Conservation (phyloP, 164 flowering plant genomes). For the Dillenia suffruticosa region DNA sequence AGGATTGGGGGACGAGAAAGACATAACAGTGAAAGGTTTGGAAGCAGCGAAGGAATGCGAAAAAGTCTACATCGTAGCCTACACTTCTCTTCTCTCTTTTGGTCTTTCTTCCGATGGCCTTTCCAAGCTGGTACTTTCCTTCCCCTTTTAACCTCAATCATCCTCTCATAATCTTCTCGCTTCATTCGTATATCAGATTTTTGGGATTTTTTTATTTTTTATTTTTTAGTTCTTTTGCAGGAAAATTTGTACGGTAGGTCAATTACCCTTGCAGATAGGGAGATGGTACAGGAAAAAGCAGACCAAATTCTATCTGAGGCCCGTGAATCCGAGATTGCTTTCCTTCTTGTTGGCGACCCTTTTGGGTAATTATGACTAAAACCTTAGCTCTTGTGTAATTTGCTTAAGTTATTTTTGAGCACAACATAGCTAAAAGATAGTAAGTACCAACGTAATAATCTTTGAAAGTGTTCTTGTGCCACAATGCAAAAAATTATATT, state of each 20-base stretch:
- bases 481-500: no score
- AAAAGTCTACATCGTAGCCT: slow-evolving; percentile 78
- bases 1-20: slow-evolving; percentile 84
- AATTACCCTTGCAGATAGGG: slow-evolving; percentile 74
- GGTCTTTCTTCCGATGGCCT: slow-evolving; percentile 75
- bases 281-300: slow-evolving; percentile 84
- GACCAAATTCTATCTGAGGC: slow-evolving; percentile 66
- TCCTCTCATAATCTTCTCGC: neutral
- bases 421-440: no score
- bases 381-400: no score
- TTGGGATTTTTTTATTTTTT: neutral
- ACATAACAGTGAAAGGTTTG: slow-evolving; percentile 77
- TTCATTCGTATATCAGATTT: neutral
- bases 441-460: neutral
- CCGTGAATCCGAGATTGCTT: slow-evolving; percentile 59
- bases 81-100: slow-evolving; percentile 85
- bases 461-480: no score
- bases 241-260: slow-evolving; percentile 70
- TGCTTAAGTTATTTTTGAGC: no score
- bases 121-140: slow-evolving; percentile 52
- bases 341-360: slow-evolving; percentile 95
- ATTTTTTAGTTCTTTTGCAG: slow-evolving; percentile 23
- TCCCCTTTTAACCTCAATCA: neutral
- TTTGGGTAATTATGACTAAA: slow-evolving; percentile 54
- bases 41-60: slow-evolving; percentile 77